Conservation (phyloP, 1,284 basidiomycete species). For the Acaromyces ingoldii region DNA sequence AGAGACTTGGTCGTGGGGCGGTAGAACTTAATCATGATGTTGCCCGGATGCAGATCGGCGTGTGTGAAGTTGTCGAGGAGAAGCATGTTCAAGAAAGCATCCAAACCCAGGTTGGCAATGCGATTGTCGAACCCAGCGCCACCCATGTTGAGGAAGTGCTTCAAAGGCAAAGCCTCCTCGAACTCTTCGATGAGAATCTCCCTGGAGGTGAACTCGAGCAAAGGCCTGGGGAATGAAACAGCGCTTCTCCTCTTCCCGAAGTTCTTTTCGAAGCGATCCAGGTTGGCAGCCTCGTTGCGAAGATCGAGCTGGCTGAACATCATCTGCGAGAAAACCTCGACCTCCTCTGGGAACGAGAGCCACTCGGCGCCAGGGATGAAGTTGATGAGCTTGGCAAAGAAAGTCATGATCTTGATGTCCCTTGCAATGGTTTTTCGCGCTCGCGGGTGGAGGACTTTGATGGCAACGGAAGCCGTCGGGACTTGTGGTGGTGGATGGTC, state of each 20-base stretch:
- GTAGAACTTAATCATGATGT: constrained; percentile 95
- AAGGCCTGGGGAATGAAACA: constrained; percentile 82
- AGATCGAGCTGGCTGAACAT: constrained; percentile 94
- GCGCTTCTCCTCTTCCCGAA: constrained; percentile 70
- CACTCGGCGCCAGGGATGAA: constrained; percentile 88
- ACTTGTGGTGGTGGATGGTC: constrained; percentile 31
- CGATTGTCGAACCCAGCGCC: constrained; percentile 77
- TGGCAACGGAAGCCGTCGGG: constrained; percentile 64
- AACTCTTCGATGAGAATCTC: constrained; percentile 88
- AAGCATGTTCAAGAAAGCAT: constrained; percentile 98
- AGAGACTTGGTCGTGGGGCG: constrained; percentile 59
- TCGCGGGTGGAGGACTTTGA: constrained; percentile 90
- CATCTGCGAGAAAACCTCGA: constrained; percentile 89
- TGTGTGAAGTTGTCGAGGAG: constrained; percentile 97
- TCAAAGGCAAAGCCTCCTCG: constrained; percentile 85
- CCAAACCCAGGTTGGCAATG: constrained; percentile 85
- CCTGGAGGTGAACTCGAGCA: constrained; percentile 70
- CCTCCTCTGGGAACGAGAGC: constrained; percentile 94
- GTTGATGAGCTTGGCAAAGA: constrained; percentile 78
- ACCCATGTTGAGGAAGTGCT: constrained; percentile 78
- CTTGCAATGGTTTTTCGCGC: constrained; percentile 69
- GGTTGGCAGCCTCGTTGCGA: constrained; percentile 81
- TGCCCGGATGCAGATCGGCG: constrained; percentile 77
- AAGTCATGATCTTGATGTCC: constrained; percentile 88
- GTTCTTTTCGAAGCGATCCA: constrained; percentile 78